Evolutionary conservation across 306 rosid genomes (phyloP).

Genomic region (peach (Prunus persica)): Prunus_persica_NCBIv2 NC_034015.1:1638001-1638500

Average conservation of each 20-base stretch:
- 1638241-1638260: background rate
- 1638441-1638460: background rate
- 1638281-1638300: background rate
- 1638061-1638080: background rate
- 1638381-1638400: background rate
- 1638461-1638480: slow-evolving; percentile 2
- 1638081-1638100: background rate
- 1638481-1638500: background rate
- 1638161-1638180: background rate
- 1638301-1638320: background rate
- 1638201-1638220: no score
- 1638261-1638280: background rate
- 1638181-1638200: background rate
- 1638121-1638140: background rate
- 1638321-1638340: background rate
- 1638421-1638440: slow-evolving; percentile 4
- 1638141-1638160: background rate
- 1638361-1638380: background rate
- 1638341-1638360: background rate
- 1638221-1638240: background rate
- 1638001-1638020: no score
- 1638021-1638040: no score
- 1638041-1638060: background rate
- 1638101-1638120: background rate
- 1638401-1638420: background rate